Evolutionary conservation across 768 basidiomycete genomes (phyloP).

Genomic region (Russula abietina): DNA sequence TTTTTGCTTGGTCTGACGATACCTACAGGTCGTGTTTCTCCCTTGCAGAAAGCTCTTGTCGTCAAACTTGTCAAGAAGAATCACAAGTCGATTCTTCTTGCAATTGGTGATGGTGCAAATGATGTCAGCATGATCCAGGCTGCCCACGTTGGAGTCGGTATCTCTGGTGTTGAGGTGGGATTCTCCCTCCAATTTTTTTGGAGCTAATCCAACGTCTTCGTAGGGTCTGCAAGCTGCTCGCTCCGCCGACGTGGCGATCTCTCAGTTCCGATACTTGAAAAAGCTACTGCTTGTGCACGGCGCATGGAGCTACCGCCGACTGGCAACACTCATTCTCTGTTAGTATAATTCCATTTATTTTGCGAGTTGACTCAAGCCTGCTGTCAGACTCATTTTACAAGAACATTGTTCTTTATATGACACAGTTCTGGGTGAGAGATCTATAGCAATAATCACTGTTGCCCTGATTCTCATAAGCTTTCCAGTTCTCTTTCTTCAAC

Average conservation of each 20-base stretch:
- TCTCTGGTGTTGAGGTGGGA: slow-evolving; percentile 88
- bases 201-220: neutral
- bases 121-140: slow-evolving; percentile 99
- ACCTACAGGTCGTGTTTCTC: slow-evolving; percentile 83
- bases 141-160: slow-evolving; percentile 95
- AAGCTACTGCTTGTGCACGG: slow-evolving; percentile 95
- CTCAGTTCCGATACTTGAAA: slow-evolving; percentile 93
- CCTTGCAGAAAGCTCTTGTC: slow-evolving; percentile 93
- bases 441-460: slow-evolving; percentile 16
- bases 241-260: slow-evolving; percentile 95
- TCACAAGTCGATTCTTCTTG: slow-evolving; percentile 85
- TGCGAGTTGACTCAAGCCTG: slow-evolving; percentile 11
- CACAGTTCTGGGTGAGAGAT: slow-evolving; percentile 85
- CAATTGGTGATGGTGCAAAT: slow-evolving; percentile 97
- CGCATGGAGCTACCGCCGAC: slow-evolving; percentile 94
- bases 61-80: slow-evolving; percentile 99
- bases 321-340: slow-evolving; percentile 96
- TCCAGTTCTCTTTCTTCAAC: slow-evolving; percentile 95
- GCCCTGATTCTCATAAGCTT: slow-evolving; percentile 1
- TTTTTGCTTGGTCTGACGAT: neutral
- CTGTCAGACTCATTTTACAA: slow-evolving; percentile 93
- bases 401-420: slow-evolving; percentile 97
- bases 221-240: slow-evolving; percentile 97
- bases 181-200: neutral
- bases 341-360: slow-evolving; percentile 31